These are phyloP conservation scores for Xylariaceae sp. DNA, from an alignment of 2,329 filamentous ascomycete genomes.

Conservation along the genomic window DNA sequence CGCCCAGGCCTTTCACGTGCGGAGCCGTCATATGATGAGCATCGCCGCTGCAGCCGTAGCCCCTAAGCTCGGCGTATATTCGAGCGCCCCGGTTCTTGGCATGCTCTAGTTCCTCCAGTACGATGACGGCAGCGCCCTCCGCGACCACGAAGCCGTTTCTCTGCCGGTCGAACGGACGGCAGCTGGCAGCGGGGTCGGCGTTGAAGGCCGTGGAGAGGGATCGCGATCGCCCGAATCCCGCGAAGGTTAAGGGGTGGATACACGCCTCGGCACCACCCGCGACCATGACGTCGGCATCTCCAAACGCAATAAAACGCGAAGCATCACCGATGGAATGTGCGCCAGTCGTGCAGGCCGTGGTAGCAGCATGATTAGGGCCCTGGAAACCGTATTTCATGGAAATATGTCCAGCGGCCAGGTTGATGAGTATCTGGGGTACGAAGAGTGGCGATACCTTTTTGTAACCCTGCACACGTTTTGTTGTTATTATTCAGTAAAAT, in stretches of 20 bases:
- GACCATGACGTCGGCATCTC: constrained; percentile 91
- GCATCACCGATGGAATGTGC: constrained; percentile 94
- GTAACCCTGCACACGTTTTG: constrained; percentile 59
- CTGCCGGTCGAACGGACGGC: constrained; percentile 77
- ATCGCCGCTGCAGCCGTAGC: constrained; percentile 87
- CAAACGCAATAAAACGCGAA: constrained; percentile 82
- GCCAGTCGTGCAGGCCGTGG: constrained; percentile 93
- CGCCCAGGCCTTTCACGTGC: constrained; percentile 73
- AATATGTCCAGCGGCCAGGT: constrained; percentile 89
- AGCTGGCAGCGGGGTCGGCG: constrained; percentile 61
- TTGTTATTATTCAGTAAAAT: constrained; percentile 1
- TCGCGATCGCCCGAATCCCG: constrained; percentile 82
- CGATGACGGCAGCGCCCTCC: constrained; percentile 81
- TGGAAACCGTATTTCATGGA: constrained; percentile 87
- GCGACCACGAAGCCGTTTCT: constrained; percentile 86
- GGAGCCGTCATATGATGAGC: constrained; percentile 93
- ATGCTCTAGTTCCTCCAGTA: constrained; percentile 88
- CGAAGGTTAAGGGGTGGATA: constrained; percentile 88
- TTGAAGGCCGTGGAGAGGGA: constrained; percentile 83
- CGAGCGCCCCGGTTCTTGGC: constrained; percentile 69
- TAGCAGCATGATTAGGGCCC: constrained; percentile 87
- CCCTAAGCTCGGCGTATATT: constrained; percentile 84
- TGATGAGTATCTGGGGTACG: constrained; percentile 87
- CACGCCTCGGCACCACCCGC: constrained; percentile 95
- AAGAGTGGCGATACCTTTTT: constrained; percentile 90